Evolutionary conservation across 805 yeast species (phyloP), one percentile per base, ranked within the genome.

Genomic region (Ascoidea rubescens): DNA sequence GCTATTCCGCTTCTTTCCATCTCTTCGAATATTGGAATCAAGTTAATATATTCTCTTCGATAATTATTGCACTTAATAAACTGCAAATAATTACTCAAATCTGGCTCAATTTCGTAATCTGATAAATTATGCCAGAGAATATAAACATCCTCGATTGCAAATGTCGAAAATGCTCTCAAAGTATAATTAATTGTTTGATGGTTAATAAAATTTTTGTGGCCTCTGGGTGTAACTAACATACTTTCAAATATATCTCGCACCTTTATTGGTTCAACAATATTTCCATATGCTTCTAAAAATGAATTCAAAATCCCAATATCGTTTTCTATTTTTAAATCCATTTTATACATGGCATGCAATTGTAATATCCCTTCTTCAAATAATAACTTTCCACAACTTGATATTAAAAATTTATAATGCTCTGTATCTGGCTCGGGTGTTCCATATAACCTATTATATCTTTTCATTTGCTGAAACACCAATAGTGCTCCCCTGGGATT

Each of bases 31-130:
- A 78, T 62, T 17, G 68, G 68, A 14, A 79, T 64, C 0, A 90
- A 90, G 4, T 78, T 73, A 8, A 73, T 74, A 48, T 71, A 73
- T 51, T 72, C 68, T 14, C 84, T 88, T 59, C 78, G 79, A 57
- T 80, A 81, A 53, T 84, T 81, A 62, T 82, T 79, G 1, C 87
- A 84, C 50, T 82, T 75, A 43, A 85, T 64, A 58, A 78, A 81
- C 61, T 83, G 87, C 48, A 71, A 72, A 60, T 74, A 75, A 30
- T 80, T 70, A 14, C 69, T 69, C 33, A 72, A 64, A 54, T 75
- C 73, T 0, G 85, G 85, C n/a, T 68, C 55, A 10, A 83, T 64
- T 1, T 73, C 75, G 58, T 71, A 80, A n/a, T 58, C 51, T 46
- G 66, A 66, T 0, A 84, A 62, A 52, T 73, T 75, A 50, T 73